A percentile compares a stretch with the other conserved stretches of the same genome.
These are phyloP conservation scores for Rutstroemia sydowiana DNA, from an alignment of 2,329 filamentous ascomycete genomes.

Conservation along the genomic window DNA sequence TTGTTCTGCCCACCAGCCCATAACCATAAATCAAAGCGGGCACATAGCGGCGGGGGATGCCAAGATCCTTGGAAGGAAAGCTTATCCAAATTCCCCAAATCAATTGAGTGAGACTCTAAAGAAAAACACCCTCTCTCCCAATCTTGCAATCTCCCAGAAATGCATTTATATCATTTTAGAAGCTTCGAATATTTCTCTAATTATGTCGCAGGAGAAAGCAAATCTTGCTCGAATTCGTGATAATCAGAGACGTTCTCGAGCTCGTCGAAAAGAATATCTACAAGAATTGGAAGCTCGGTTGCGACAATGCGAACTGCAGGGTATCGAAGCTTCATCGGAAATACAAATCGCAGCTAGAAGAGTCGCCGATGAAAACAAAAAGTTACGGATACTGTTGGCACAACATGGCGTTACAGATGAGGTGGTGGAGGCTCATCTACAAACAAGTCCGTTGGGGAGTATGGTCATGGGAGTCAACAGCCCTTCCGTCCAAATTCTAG, in stretches of 20 bases:
- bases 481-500: slow-evolving; percentile 21
- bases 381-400: slow-evolving; percentile 51
- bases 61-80: no score
- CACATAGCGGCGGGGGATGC: no score
- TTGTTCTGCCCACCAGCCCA: no score
- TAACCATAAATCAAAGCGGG: no score
- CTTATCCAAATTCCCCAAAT: no score
- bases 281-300: slow-evolving; percentile 60
- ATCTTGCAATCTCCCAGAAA: background rate
- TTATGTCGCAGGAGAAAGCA: slow-evolving; percentile 23
- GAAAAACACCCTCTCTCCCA: no score
- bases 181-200: background rate
- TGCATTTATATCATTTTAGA: no score
- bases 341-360: slow-evolving; percentile 62
- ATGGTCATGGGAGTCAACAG: slow-evolving; percentile 10
- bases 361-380: slow-evolving; percentile 63
- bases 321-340: slow-evolving; percentile 62
- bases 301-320: slow-evolving; percentile 54
- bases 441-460: slow-evolving; percentile 11
- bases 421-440: slow-evolving; percentile 37
- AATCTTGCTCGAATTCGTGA: slow-evolving; percentile 58
- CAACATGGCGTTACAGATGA: slow-evolving; percentile 49
- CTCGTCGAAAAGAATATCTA: slow-evolving; percentile 66
- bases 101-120: no score
- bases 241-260: slow-evolving; percentile 70